phyloP scores from a whole-genome alignment of 768 basidiomycete species.

The Tylopilus rubrobrunneus region DNA sequence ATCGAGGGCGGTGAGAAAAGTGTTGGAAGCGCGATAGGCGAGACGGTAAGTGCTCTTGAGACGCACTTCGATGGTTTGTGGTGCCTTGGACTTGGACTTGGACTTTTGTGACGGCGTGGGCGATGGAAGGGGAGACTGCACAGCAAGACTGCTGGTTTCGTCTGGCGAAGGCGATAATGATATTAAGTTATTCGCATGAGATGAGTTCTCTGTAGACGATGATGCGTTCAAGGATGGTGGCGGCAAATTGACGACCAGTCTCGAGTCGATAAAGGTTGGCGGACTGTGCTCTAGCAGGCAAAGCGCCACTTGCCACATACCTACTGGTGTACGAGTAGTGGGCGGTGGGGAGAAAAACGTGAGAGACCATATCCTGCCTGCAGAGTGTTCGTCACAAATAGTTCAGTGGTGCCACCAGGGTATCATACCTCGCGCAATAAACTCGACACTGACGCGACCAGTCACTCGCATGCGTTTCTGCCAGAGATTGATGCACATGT shows the following conservation, averaged over 20 bases:
- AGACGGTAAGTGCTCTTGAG: slow-evolving; percentile 24
- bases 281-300: slow-evolving; percentile 53
- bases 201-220: not conserved
- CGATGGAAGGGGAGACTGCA: not conserved
- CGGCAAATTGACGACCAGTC: slow-evolving; percentile 42
- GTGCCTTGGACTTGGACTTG: slow-evolving; percentile 6
- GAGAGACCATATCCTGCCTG: slow-evolving; percentile 29
- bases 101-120: not conserved
- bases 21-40: slow-evolving; percentile 22
- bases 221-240: slow-evolving; percentile 4
- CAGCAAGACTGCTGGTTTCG: not conserved
- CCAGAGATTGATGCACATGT: slow-evolving; percentile 47
- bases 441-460: slow-evolving; percentile 52
- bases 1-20: slow-evolving; percentile 1
- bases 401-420: not conserved
- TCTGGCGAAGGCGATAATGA: slow-evolving; percentile 2
- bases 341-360: slow-evolving; percentile 18
- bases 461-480: slow-evolving; percentile 70
- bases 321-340: not conserved
- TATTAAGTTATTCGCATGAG: slow-evolving; percentile 7
- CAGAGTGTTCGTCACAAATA: not conserved
- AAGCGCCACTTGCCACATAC: slow-evolving; percentile 43
- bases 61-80: slow-evolving; percentile 24
- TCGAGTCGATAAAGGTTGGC: slow-evolving; percentile 54
- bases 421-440: slow-evolving; percentile 52